Evolutionary conservation across 2,329 filamentous ascomycete species (phyloP).

Genomic region (Trichophyton equinum): DNA sequence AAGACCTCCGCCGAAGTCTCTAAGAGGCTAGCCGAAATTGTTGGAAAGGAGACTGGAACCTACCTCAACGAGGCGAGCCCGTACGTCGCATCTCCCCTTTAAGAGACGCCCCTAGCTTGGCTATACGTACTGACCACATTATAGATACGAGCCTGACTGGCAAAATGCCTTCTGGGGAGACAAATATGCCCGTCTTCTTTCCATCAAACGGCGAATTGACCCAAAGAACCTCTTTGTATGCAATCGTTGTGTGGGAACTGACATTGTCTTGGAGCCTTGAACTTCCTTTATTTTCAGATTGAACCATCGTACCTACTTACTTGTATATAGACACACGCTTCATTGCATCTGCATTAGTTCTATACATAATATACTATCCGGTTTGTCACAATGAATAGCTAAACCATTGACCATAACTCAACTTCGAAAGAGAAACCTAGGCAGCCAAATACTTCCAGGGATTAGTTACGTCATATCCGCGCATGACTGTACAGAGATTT

Average conservation of each 20-base stretch:
- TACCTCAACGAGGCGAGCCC: slow-evolving; percentile 18
- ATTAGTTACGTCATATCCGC: no score
- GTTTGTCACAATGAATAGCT: no score
- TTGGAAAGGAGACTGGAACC: slow-evolving; percentile 19
- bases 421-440: no score
- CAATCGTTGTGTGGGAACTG: slow-evolving; percentile 35
- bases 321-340: background rate
- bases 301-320: background rate
- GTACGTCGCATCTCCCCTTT: slow-evolving; percentile 6
- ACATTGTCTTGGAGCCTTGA: slow-evolving; percentile 17
- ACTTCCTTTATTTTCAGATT: background rate
- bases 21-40: slow-evolving; percentile 18
- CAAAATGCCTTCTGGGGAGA: slow-evolving; percentile 20
- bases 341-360: background rate
- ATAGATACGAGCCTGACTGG: slow-evolving; percentile 21
- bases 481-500: no score
- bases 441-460: no score
- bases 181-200: slow-evolving; percentile 35
- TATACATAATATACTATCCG: no score
- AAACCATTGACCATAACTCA: no score
- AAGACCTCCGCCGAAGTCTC: slow-evolving; percentile 18
- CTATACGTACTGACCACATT: background rate
- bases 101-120: background rate
- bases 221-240: slow-evolving; percentile 40
- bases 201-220: slow-evolving; percentile 38